Evolutionary conservation across 768 basidiomycete species (phyloP).

Genomic region (Russula earlei): DNA sequence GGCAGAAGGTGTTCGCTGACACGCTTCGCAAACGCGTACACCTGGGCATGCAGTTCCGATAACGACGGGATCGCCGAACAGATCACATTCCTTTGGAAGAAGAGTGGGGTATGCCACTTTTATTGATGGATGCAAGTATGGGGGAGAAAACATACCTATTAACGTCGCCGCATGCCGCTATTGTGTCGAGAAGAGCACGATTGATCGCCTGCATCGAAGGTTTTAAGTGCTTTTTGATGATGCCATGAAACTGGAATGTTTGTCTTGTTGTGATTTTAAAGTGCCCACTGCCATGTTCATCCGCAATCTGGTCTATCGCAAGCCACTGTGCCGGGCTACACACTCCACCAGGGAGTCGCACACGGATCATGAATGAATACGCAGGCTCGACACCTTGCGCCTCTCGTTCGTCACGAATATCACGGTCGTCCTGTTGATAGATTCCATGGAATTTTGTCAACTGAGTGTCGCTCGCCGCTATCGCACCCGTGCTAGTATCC

Average conservation of each 20-base stretch:
- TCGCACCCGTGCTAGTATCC: constrained; percentile 81
- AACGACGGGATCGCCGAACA: constrained; percentile 85
- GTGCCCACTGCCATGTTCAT: constrained; percentile 87
- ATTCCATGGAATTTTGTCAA: constrained; percentile 98
- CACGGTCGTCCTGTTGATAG: constrained; percentile 95
- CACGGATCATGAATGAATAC: constrained; percentile 97
- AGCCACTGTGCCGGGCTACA: constrained; percentile 90
- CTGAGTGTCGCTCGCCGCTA: constrained; percentile 84
- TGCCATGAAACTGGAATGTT: constrained; percentile 99
- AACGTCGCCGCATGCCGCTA: constrained; percentile 97
- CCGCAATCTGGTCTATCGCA: constrained; percentile 91
- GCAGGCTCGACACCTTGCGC: constrained; percentile 91
- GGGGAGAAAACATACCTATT: constrained; percentile 51
- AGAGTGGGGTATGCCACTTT: constrained; percentile 7
- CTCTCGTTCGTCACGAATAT: constrained; percentile 94
- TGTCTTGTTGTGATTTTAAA: constrained; percentile 97
- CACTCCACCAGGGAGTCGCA: constrained; percentile 92
- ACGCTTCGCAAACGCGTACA: constrained; percentile 73
- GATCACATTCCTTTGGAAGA: constrained; percentile 86
- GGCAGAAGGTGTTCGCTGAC: constrained; percentile 85
- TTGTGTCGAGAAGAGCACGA: constrained; percentile 79
- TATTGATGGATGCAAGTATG: neutral
- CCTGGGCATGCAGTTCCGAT: constrained; percentile 77
- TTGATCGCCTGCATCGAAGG: constrained; percentile 96
- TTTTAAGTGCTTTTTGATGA: constrained; percentile 95